phyloP scores from a whole-genome alignment of 2,329 filamentous ascomycete species.

The Arthrobotrys entomopaga region DNA sequence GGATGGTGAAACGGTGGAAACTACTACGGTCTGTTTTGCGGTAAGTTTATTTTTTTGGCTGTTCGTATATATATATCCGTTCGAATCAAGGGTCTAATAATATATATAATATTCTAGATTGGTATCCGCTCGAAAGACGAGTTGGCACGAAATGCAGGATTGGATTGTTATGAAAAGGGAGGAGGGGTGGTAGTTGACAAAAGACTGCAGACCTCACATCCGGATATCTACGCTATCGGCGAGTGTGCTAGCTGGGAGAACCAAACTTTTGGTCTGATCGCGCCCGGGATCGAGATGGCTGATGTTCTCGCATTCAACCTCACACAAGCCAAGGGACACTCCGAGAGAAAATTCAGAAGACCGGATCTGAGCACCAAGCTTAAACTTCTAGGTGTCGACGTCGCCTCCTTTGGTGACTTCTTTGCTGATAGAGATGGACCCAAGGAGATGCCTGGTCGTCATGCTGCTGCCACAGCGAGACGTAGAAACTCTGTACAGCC shows the following conservation, averaged over 20 bases:
- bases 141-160: constrained; percentile 74
- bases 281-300: constrained; percentile 90
- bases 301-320: constrained; percentile 91
- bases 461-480: constrained; percentile 32
- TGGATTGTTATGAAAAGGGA: constrained; percentile 76
- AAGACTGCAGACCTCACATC: constrained; percentile 73
- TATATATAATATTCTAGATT: no score
- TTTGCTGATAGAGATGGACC: constrained; percentile 89
- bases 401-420: constrained; percentile 92
- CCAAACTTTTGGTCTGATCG: constrained; percentile 88
- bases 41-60: constrained; percentile 60
- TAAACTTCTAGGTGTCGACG: constrained; percentile 88
- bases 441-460: constrained; percentile 71
- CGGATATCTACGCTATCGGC: constrained; percentile 84
- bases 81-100: constrained; percentile 7
- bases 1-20: constrained; percentile 79
- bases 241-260: constrained; percentile 91
- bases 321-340: constrained; percentile 73
- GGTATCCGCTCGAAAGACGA: constrained; percentile 84
- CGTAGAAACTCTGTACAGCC: constrained; percentile 19
- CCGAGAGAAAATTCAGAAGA: constrained; percentile 75
- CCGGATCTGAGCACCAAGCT: constrained; percentile 92
- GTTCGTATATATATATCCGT: no score
- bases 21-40: constrained; percentile 86
- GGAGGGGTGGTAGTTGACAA: constrained; percentile 79